Base-by-base conservation (phyloP, 1,139 yeast species). In the Arxiozyma slooffiae region DNA sequence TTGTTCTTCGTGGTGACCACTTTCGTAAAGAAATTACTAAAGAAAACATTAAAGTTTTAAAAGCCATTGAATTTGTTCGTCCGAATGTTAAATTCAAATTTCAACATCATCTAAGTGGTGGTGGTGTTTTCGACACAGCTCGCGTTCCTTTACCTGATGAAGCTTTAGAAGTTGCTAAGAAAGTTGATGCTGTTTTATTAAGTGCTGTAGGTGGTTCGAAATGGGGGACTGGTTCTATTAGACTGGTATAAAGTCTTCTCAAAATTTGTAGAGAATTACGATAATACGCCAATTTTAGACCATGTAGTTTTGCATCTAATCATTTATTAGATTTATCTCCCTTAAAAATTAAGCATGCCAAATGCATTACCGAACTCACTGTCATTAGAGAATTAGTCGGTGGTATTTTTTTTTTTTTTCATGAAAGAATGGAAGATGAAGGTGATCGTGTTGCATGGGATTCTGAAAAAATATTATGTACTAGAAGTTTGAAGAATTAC, bases 121-220 rank as follows among this genome's bases (percentile, higher is more conserved):
- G 98, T 59, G 97, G 97, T 50, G 96, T 97, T 48, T 90, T 92
- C 65, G 98, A 92, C 67, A 97, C 96, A 53, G 84, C 95, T 45
- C 98, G 98, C 49, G 80, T 68, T 44, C 97, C 98, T 51, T 76
- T 92, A 58, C 88, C 97, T n/a, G 95, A 84, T 55, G 94, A 77
- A 50, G 77, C 97, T 2, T 76, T 92, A 48, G 85, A 74, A 48
- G 88, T 95, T n/a, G 80, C 97, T 47, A 89, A 86, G 70, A 71
- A 72, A 45, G 85, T 97, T 1, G 95, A 92, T 67, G 98, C 98
- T 38, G 96, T 92, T 20, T 74, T 92, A 56, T 76, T 92, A 53
- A 98, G 98, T 57, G 97, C 98, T 6, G 98, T 92, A 26, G 98
- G 98, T 57, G 98, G 98, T 30, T 98, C 98, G 54, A 92, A 92